Conservation (phyloP, 495 filamentous ascomycete species). For the Sabuloglossum arenarium region DNA sequence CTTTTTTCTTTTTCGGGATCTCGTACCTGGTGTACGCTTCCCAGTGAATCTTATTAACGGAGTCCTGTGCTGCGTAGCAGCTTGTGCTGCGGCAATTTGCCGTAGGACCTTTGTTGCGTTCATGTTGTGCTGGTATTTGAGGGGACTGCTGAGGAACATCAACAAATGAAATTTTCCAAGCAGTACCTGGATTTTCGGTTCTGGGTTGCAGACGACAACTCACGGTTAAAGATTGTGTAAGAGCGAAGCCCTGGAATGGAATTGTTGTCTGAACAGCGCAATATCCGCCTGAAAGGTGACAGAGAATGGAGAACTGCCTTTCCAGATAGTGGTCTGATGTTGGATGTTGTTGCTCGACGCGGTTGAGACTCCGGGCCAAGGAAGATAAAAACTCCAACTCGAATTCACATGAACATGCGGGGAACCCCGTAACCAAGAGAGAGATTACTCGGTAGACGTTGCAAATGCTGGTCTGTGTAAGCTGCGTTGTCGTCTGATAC, state of each 20-base stretch:
- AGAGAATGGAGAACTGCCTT: background rate
- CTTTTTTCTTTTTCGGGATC: conserved; percentile 6
- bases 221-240: background rate
- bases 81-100: conserved; percentile 22
- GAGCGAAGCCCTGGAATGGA: background rate
- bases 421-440: background rate
- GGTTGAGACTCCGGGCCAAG: background rate
- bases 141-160: background rate
- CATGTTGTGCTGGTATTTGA: conserved; percentile 25
- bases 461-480: background rate
- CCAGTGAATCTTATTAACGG: conserved; percentile 86
- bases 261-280: background rate
- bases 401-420: background rate
- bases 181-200: background rate
- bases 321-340: background rate
- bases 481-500: background rate
- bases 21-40: conserved; percentile 57
- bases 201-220: background rate
- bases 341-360: background rate
- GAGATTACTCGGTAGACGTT: background rate
- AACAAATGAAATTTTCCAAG: background rate
- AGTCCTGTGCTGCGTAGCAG: conserved; percentile 33
- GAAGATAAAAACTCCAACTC: background rate
- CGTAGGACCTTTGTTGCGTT: conserved; percentile 44
- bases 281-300: background rate